phyloP scores from a whole-genome alignment of 306 rosid species.

The Trifolium repens region DNA sequence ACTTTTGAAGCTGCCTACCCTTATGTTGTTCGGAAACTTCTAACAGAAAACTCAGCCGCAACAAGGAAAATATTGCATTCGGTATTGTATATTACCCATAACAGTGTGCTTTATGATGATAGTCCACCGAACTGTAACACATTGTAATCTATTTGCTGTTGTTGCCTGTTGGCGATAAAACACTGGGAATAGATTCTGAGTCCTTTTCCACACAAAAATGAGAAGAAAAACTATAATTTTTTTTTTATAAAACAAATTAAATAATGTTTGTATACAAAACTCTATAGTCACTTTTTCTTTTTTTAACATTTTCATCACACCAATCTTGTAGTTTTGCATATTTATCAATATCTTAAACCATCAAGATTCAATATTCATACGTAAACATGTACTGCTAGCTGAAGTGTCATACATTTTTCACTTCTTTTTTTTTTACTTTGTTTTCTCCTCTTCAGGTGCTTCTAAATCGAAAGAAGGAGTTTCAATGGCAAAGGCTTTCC shows the following conservation, averaged over 20 bases:
- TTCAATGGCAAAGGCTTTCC: constrained; percentile 86
- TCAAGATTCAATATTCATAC: constrained; percentile 25
- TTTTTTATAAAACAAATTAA: neutral
- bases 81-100: constrained; percentile 50
- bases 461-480: constrained; percentile 80
- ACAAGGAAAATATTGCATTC: constrained; percentile 77
- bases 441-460: constrained; percentile 64
- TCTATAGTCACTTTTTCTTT: constrained; percentile 6
- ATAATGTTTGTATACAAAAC: neutral
- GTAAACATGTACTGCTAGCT: constrained; percentile 21
- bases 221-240: constrained; percentile 8
- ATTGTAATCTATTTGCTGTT: constrained; percentile 9
- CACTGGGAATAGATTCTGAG: constrained; percentile 24
- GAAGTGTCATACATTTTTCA: neutral
- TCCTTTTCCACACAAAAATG: constrained; percentile 7
- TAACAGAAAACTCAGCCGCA: constrained; percentile 82
- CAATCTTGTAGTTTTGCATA: constrained; percentile 12
- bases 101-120: constrained; percentile 24
- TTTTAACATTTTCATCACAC: constrained; percentile 15
- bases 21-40: constrained; percentile 84
- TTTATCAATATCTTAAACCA: constrained; percentile 7
- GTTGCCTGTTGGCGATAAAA: constrained; percentile 9
- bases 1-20: constrained; percentile 98
- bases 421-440: neutral
- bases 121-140: constrained; percentile 4